Percentiles rank a stretch among this genome's conserved stretches.
Conservation (phyloP, 768 basidiomycete genomes). For the Pisolithus tinctorius region DNA sequence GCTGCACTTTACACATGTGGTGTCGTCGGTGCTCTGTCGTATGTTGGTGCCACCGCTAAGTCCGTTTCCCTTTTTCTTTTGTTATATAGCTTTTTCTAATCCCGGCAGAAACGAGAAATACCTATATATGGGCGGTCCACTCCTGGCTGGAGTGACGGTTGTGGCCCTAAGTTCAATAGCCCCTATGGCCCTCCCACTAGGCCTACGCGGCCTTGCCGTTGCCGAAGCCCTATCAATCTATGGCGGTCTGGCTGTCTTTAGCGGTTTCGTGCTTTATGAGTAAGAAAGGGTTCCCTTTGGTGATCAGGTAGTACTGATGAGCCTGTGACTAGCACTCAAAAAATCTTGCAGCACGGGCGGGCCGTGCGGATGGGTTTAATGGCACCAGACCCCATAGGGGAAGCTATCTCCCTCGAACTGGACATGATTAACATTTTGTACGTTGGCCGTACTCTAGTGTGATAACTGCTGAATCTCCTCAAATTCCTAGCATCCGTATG, state of each 20-base stretch:
- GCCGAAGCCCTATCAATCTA: conserved; percentile 78
- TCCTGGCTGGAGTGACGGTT: conserved; percentile 84
- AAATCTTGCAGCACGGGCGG: conserved; percentile 71
- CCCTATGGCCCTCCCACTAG: conserved; percentile 83
- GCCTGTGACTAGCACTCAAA: conserved; percentile 58
- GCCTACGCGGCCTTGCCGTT: conserved; percentile 67
- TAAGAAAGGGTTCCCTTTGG: conserved; percentile 28
- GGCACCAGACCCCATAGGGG: conserved; percentile 67
- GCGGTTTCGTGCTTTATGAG: conserved; percentile 86
- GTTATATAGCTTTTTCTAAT: neutral
- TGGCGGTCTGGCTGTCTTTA: conserved; percentile 83
- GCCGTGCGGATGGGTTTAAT: conserved; percentile 63
- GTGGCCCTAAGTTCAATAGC: conserved; percentile 83
- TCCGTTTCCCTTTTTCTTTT: conserved; percentile 21
- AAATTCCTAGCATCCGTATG: conserved; percentile 54
- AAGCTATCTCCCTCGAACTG: conserved; percentile 72
- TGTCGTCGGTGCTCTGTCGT: conserved; percentile 79
- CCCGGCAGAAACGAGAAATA: conserved; percentile 64
- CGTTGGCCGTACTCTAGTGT: conserved; percentile 17
- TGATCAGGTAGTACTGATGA: conserved; percentile 1
- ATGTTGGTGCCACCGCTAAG: conserved; percentile 85
- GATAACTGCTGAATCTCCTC: conserved; percentile 7
- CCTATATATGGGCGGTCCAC: conserved; percentile 79
- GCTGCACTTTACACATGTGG: conserved; percentile 86
- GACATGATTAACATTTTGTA: conserved; percentile 91